A percentile compares a stretch with the other conserved stretches of the same genome.
These are phyloP conservation scores for Tylopilus vinaceipallidus DNA, from an alignment of 768 basidiomycete species.

Conservation along the genomic window DNA sequence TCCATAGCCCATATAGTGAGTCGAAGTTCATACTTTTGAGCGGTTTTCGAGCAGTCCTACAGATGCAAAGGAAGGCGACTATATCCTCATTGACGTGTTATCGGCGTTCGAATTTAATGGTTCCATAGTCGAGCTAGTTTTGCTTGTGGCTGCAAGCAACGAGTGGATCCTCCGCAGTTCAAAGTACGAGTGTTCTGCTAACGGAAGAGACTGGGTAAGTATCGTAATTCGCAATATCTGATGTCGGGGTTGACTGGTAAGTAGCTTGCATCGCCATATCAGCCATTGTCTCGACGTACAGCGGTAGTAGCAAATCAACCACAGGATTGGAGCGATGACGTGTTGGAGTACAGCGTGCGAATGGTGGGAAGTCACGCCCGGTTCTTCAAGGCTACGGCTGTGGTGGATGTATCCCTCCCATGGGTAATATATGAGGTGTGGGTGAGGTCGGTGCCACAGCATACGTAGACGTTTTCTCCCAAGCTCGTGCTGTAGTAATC, in stretches of 20 bases:
- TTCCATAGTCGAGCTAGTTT: conserved; percentile 31
- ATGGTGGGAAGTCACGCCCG: conserved; percentile 21
- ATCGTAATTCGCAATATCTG: not conserved
- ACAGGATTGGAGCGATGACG: not conserved
- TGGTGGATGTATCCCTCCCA: conserved; percentile 24
- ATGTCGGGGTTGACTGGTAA: not conserved
- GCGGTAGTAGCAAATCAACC: not conserved
- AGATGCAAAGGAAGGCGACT: conserved; percentile 36
- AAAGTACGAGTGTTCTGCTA: conserved; percentile 29
- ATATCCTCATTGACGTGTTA: conserved; percentile 38
- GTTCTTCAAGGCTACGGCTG: conserved; percentile 31
- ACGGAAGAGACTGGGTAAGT: conserved; percentile 35
- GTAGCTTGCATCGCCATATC: conserved; percentile 19
- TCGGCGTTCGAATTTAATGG: conserved; percentile 21
- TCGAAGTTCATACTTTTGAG: conserved; percentile 6
- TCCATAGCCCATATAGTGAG: conserved; percentile 49
- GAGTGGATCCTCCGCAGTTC: conserved; percentile 31
- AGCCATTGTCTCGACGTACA: conserved; percentile 6
- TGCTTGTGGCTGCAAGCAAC: conserved; percentile 36
- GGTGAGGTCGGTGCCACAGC: conserved; percentile 28
- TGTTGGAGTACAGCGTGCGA: conserved; percentile 29
- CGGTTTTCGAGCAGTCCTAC: conserved; percentile 17
- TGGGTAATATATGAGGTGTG: conserved; percentile 44
- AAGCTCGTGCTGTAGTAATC: too few species aligned
- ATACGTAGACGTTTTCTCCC: too few species aligned